Evolutionary conservation across 208 protist species (phyloP).

Genomic region (Strigomonas oncopelti): DNA sequence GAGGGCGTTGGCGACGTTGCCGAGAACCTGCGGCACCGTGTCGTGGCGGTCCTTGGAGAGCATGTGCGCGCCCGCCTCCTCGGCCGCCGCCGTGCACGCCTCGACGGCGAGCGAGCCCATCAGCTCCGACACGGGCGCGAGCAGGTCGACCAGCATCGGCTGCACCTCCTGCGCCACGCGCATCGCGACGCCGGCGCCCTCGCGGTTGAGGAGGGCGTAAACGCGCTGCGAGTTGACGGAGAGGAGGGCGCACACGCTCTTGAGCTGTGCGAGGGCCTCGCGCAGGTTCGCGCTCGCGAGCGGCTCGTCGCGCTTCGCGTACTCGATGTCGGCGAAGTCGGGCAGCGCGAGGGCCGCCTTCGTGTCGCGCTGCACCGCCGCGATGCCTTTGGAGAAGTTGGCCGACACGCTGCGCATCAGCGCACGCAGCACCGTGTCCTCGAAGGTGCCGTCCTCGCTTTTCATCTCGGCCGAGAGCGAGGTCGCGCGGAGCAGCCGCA

Average conservation of each 20-base stretch:
- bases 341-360: conserved; percentile 45
- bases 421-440: conserved; percentile 48
- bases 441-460: conserved; percentile 36
- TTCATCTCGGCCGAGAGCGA: conserved; percentile 43
- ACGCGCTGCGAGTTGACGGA: conserved; percentile 40
- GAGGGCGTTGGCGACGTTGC: conserved; percentile 22
- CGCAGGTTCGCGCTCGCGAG: conserved; percentile 42
- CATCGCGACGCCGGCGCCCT: conserved; percentile 24
- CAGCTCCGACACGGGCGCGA: conserved; percentile 36
- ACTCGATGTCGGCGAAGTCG: conserved; percentile 33
- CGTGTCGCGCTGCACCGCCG: conserved; percentile 47
- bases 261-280: conserved; percentile 73
- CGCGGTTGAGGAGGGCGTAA: conserved; percentile 25
- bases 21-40: conserved; percentile 18
- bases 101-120: conserved; percentile 40
- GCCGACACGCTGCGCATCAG: conserved; percentile 61
- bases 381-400: conserved; percentile 47
- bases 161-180: conserved; percentile 64
- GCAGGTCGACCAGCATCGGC: conserved; percentile 66
- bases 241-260: conserved; percentile 75
- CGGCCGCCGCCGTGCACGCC: conserved; percentile 32
- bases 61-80: conserved; percentile 25
- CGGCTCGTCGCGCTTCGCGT: conserved; percentile 22
- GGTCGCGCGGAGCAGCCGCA: conserved; percentile 78
- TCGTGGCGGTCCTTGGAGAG: conserved; percentile 7